Percentiles rank a stretch among this genome's conserved stretches.
These are phyloP conservation scores for Chytridium lagenaria DNA, from an alignment of 371 early-diverging fungal genomes.

Conservation along the genomic window DNA sequence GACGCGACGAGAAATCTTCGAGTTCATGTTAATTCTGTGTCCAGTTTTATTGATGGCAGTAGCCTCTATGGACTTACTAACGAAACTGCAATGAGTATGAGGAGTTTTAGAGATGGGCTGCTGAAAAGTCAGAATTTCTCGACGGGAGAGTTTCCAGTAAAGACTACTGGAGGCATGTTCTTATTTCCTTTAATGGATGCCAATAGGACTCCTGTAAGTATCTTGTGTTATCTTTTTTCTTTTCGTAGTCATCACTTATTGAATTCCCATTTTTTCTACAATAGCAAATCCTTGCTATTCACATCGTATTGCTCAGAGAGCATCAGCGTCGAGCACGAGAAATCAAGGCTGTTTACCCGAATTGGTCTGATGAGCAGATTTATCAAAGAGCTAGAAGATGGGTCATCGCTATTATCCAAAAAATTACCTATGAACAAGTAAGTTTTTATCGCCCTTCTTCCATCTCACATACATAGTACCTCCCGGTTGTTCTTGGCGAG, in stretches of 20 bases:
- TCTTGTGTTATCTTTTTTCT: too few relatives aligned
- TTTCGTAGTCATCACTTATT: not conserved
- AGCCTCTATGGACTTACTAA: slow-evolving; percentile 39
- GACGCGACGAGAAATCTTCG: slow-evolving; percentile 7
- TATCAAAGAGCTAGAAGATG: slow-evolving; percentile 44
- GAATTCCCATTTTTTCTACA: not conserved
- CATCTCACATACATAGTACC: slow-evolving; percentile 31
- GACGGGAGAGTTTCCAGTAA: slow-evolving; percentile 33
- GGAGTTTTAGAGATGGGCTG: slow-evolving; percentile 30
- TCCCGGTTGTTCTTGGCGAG: slow-evolving; percentile 38
- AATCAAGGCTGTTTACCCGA: slow-evolving; percentile 26
- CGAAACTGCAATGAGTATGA: slow-evolving; percentile 4
- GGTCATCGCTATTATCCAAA: slow-evolving; percentile 50
- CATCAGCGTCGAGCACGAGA: slow-evolving; percentile 45
- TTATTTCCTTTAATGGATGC: slow-evolving; percentile 13
- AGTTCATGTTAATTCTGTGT: slow-evolving; percentile 25
- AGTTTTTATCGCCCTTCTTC: not conserved
- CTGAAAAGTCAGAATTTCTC: slow-evolving; percentile 29
- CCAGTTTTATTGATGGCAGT: slow-evolving; percentile 43
- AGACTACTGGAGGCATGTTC: slow-evolving; percentile 12
- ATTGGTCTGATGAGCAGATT: slow-evolving; percentile 39
- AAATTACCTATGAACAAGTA: slow-evolving; percentile 41
- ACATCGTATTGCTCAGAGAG: slow-evolving; percentile 43
- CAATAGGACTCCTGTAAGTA: slow-evolving; percentile 33
- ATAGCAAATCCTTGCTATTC: slow-evolving; percentile 32